phyloP scores from a whole-genome alignment of 2,329 filamentous ascomycete genomes.

The Trichoderma sp. region DNA sequence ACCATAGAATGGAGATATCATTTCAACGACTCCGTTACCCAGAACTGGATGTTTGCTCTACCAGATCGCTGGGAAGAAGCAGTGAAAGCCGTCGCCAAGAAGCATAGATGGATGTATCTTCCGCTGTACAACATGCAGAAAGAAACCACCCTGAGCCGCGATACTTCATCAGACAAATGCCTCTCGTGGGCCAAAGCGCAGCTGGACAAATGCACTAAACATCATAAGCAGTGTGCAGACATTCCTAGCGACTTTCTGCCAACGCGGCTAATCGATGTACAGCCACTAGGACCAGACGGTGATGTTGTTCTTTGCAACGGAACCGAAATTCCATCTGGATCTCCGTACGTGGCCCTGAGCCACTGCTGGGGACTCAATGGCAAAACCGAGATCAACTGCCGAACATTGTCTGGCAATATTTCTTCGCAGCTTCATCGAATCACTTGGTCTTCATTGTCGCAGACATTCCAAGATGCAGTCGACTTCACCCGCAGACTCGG shows the following conservation, averaged over 20 bases:
- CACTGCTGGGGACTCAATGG: neutral
- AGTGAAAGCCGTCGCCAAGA: neutral
- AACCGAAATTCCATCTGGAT: neutral
- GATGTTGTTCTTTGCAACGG: neutral
- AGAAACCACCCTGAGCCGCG: neutral
- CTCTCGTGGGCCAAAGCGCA: neutral
- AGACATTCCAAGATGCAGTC: neutral
- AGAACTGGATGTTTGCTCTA: neutral
- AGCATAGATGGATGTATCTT: neutral
- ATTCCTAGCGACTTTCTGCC: neutral
- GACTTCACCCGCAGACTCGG: neutral
- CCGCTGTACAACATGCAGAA: neutral
- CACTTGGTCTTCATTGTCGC: neutral
- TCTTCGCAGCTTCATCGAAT: neutral
- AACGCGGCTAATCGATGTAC: neutral
- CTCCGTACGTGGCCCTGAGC: neutral
- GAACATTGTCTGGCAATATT: neutral
- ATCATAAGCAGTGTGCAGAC: neutral
- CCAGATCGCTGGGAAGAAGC: neutral
- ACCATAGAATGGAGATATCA: neutral
- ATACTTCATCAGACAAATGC: neutral
- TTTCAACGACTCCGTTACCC: neutral
- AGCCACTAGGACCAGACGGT: neutral
- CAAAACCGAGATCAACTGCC: neutral
- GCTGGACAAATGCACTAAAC: neutral